These are phyloP conservation scores for Xeromyces bisporus DNA, from an alignment of 495 filamentous ascomycete genomes.

Conservation along the genomic window DNA sequence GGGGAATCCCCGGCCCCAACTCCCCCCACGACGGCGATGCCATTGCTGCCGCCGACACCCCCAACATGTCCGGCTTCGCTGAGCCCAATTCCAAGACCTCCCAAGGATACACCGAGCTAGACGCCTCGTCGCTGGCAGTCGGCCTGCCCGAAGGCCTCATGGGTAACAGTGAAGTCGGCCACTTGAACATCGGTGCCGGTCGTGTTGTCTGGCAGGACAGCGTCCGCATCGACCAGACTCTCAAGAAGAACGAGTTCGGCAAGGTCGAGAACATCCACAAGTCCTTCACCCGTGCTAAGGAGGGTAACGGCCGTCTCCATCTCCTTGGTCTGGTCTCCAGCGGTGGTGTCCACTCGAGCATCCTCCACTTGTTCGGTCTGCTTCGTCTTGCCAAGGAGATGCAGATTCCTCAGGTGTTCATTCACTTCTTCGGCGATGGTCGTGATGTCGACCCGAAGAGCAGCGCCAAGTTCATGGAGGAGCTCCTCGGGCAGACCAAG, in stretches of 20 bases:
- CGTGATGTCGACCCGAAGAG: conserved; percentile 96
- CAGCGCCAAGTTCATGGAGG: conserved; percentile 66
- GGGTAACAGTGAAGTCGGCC: conserved; percentile 97
- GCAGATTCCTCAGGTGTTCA: conserved; percentile 76
- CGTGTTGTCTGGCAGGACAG: conserved; percentile 99
- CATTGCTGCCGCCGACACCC: conserved; percentile 81
- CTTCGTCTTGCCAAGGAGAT: conserved; percentile 77
- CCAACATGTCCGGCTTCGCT: conserved; percentile 69
- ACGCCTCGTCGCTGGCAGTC: conserved; percentile 89
- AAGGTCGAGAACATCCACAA: conserved; percentile 64
- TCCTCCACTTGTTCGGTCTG: conserved; percentile 75
- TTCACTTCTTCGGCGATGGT: conserved; percentile 98
- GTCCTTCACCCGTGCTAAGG: conserved; percentile 64
- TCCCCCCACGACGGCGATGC: conserved; percentile 80
- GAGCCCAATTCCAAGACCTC: conserved; percentile 43
- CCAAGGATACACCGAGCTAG: conserved; percentile 71
- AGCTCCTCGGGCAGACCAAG: conserved; percentile 57
- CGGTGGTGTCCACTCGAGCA: conserved; percentile 92
- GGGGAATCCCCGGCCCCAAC: conserved; percentile 70
- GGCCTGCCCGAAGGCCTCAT: conserved; percentile 92
- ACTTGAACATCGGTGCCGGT: conserved; percentile 95
- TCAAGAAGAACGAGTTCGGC: conserved; percentile 74
- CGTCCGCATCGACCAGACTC: conserved; percentile 86
- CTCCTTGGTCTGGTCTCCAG: conserved; percentile 80
- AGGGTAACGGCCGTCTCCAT: conserved; percentile 81